Percentiles rank a stretch among this genome's conserved stretches.
These are phyloP conservation scores for Aphanomyces euteiches DNA, from an alignment of 352 stramenopile genomes.

Conservation along the genomic window DNA sequence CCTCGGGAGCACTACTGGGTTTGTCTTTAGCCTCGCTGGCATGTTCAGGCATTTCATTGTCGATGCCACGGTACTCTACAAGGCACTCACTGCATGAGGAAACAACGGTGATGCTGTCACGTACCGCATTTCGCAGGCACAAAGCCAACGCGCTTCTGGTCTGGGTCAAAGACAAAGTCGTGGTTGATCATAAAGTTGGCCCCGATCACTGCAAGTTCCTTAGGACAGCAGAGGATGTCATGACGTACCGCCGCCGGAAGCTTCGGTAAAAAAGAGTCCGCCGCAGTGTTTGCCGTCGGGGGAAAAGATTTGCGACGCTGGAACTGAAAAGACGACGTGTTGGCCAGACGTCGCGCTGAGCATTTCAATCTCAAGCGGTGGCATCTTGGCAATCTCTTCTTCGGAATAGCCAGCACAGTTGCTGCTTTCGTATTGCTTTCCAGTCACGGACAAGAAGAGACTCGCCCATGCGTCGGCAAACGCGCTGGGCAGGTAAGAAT, in stretches of 20 bases:
- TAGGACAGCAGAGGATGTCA: neutral
- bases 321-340: conserved; percentile 56
- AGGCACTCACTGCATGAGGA: neutral
- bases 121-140: conserved; percentile 54
- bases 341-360: conserved; percentile 34
- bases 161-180: conserved; percentile 77
- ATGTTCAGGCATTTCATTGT: neutral
- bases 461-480: conserved; percentile 49
- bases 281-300: conserved; percentile 49
- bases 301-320: conserved; percentile 61
- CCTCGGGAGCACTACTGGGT: too few species aligned
- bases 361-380: conserved; percentile 14
- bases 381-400: conserved; percentile 7
- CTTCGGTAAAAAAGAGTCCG: conserved; percentile 80
- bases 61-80: conserved; percentile 29
- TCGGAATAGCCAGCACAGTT: conserved; percentile 18
- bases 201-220: conserved; percentile 54
- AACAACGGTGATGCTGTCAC: neutral
- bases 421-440: conserved; percentile 41
- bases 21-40: too few species aligned
- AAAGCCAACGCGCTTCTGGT: conserved; percentile 74
- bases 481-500: conserved; percentile 71
- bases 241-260: conserved; percentile 59
- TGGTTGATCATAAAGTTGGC: conserved; percentile 79
- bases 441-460: conserved; percentile 46